Percentiles rank a stretch among this genome's conserved stretches.
These are phyloP conservation scores for Syzygium syzygioides DNA, from an alignment of 441 rosid genomes.

Conservation along the genomic window DNA sequence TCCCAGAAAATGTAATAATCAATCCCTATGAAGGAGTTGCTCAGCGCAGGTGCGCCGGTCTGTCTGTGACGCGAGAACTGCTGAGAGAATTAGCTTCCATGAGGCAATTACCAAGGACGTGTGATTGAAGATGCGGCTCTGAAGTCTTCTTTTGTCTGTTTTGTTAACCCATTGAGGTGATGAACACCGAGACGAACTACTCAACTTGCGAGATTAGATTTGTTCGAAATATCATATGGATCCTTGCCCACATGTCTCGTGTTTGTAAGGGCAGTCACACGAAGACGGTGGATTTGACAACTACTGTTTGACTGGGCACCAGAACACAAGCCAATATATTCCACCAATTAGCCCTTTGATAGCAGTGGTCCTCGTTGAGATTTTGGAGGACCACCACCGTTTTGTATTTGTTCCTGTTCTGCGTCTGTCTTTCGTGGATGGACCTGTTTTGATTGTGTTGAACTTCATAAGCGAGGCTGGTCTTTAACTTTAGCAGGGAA, in stretches of 20 bases:
- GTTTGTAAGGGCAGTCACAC: background rate
- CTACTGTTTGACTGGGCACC: background rate
- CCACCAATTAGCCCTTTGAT: background rate
- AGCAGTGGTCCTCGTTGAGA: background rate
- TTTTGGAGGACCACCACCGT: background rate
- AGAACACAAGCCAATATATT: background rate
- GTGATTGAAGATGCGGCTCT: background rate
- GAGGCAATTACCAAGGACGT: background rate
- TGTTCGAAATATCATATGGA: background rate
- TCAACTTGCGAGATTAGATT: background rate
- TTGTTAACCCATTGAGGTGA: background rate
- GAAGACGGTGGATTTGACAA: background rate
- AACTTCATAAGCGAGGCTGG: background rate
- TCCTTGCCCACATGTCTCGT: background rate
- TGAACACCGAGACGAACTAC: background rate
- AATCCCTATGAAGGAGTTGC: background rate
- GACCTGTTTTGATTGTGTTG: background rate
- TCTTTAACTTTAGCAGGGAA: background rate
- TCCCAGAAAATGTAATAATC: background rate
- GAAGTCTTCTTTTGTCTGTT: background rate
- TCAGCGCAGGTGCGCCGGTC: background rate
- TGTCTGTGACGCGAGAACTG: background rate
- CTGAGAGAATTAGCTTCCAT: background rate
- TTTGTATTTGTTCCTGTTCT: background rate
- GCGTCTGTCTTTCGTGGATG: background rate